These are phyloP conservation scores for Ilex asprella DNA, from an alignment of 257 asterid species.

Conservation along the genomic window DNA sequence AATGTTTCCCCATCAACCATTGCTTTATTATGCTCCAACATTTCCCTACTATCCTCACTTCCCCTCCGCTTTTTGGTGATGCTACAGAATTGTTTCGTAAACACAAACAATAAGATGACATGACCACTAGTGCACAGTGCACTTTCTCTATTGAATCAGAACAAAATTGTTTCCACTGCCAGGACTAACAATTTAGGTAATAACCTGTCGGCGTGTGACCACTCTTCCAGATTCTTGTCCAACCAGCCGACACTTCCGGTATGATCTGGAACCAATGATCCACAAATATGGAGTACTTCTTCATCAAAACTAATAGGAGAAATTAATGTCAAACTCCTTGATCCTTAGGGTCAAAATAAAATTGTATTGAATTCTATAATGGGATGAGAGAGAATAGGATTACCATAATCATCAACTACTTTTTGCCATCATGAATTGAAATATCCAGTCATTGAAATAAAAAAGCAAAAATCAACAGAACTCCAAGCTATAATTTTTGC, in stretches of 20 bases:
- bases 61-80: constrained; percentile 25
- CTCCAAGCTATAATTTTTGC: background rate
- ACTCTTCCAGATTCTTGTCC: constrained; percentile 45
- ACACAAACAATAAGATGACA: background rate
- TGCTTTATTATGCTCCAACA: constrained; percentile 14
- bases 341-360: no score
- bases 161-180: background rate
- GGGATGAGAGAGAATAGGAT: background rate
- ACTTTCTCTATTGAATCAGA: no score
- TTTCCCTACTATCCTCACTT: constrained; percentile 16
- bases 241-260: constrained; percentile 72
- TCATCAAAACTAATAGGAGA: constrained; percentile 55
- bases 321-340: background rate
- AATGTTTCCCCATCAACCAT: constrained; percentile 15
- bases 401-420: no score
- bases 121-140: background rate
- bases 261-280: constrained; percentile 45
- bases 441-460: no score
- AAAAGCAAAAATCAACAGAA: no score
- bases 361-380: background rate
- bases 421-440: no score
- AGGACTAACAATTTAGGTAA: background rate
- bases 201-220: constrained; percentile 63
- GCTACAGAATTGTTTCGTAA: constrained; percentile 27
- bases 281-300: constrained; percentile 66